A percentile compares a stretch with the other conserved stretches of the same genome.
phyloP scores from a whole-genome alignment of 1,284 basidiomycete species.

The Cryptococcus floricola region DNA sequence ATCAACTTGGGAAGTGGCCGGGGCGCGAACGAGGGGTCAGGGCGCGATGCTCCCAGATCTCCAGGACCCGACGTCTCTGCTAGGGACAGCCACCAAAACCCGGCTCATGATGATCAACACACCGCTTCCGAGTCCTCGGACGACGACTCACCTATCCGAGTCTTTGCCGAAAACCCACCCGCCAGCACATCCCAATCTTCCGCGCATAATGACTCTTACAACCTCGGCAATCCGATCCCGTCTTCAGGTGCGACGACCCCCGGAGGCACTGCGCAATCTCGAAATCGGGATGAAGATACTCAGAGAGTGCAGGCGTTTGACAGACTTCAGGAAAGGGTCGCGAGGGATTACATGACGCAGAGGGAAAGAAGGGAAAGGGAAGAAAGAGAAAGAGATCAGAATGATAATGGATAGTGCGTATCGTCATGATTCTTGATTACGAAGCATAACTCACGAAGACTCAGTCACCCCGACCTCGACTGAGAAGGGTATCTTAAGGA shows the following conservation, averaged over 20 bases:
- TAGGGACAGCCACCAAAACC: too few species aligned
- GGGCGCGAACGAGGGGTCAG: too few species aligned
- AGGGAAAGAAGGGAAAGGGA: neutral
- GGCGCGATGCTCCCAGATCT: too few species aligned
- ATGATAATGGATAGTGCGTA: neutral
- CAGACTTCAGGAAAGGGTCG: neutral
- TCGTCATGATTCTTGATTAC: neutral
- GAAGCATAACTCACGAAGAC: neutral
- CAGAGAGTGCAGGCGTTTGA: neutral
- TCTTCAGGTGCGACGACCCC: neutral
- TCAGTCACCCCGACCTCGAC: neutral
- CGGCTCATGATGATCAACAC: too few species aligned
- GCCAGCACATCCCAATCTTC: too few species aligned
- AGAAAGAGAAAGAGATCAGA: neutral
- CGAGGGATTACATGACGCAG: neutral
- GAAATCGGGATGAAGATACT: neutral
- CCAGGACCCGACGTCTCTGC: too few species aligned
- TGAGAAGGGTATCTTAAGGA: neutral
- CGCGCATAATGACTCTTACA: too few species aligned
- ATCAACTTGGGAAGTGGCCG: too few species aligned
- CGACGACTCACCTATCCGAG: neutral
- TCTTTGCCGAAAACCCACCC: neutral
- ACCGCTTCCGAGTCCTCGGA: neutral
- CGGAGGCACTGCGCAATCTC: neutral
- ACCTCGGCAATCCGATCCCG: too few species aligned